A percentile compares a stretch with the other conserved stretches of the same genome.
Evolutionary conservation across 257 asterid species (phyloP).

Genomic region (Jaltomata sinuosa): DNA sequence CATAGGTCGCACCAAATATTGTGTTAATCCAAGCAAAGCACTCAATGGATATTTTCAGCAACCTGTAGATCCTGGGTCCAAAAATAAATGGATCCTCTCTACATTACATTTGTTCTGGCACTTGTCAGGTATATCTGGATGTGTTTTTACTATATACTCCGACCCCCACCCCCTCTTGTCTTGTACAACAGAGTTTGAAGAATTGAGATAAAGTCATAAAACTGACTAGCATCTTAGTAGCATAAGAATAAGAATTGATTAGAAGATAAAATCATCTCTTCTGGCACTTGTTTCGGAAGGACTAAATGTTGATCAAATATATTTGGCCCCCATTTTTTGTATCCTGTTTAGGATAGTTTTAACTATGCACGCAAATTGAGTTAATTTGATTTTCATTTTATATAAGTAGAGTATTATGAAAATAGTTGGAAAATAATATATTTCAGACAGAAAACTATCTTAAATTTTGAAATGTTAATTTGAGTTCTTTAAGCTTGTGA

Average conservation of each 20-base stretch:
- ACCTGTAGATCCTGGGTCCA: not conserved
- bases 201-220: not conserved
- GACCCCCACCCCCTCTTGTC: not conserved
- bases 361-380: not conserved
- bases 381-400: not conserved
- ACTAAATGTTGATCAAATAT: not conserved
- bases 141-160: not conserved
- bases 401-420: not conserved
- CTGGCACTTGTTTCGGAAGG: not conserved
- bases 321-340: not conserved
- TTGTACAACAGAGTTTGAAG: not conserved
- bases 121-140: not conserved
- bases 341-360: not conserved
- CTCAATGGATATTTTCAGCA: not conserved
- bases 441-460: not conserved
- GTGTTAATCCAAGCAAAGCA: not conserved
- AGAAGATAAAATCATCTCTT: not conserved
- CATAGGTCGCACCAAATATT: not conserved
- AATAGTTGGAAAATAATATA: not conserved
- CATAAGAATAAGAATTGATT: not conserved
- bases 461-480: not conserved
- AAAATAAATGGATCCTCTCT: not conserved
- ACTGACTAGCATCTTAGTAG: not conserved
- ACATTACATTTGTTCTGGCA: not conserved
- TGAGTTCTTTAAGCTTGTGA: not conserved